A percentile compares a stretch with the other conserved stretches of the same genome.
phyloP scores from a whole-genome alignment of 192 early-diverging fungal genomes.

The Mortierella claussenii region DNA sequence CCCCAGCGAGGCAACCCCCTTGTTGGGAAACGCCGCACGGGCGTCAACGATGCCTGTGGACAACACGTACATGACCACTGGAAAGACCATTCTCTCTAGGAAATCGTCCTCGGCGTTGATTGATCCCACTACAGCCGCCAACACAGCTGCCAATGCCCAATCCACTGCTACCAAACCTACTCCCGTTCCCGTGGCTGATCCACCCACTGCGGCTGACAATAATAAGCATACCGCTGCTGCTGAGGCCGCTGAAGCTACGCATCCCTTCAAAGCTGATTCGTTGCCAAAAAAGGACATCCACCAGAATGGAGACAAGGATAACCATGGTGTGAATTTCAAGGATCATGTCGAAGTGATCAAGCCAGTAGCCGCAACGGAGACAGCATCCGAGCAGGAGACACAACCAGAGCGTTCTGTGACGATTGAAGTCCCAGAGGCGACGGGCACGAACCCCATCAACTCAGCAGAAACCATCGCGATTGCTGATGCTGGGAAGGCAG shows the following conservation, averaged over 20 bases:
- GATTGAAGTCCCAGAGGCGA: slow-evolving; percentile 24
- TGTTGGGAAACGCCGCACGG: slow-evolving; percentile 1
- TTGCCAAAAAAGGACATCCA: not conserved
- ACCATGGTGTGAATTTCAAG: slow-evolving; percentile 30
- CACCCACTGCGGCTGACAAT: not conserved
- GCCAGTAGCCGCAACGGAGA: not conserved
- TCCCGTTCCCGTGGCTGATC: too few species aligned
- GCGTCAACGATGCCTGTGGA: slow-evolving; percentile 23
- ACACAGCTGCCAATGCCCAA: slow-evolving; percentile 6
- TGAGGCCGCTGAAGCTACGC: not conserved
- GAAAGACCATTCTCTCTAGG: slow-evolving; percentile 40
- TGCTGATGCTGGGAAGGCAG: not conserved
- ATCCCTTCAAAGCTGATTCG: slow-evolving; percentile 1
- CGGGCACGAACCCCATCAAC: slow-evolving; percentile 8
- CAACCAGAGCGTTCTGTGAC: not conserved
- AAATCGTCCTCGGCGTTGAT: not conserved
- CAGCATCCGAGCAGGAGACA: not conserved
- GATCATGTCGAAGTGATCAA: slow-evolving; percentile 23
- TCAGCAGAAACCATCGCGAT: not conserved
- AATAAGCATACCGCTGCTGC: not conserved
- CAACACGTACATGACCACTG: slow-evolving; percentile 33
- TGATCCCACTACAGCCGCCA: slow-evolving; percentile 4
- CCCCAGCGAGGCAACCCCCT: slow-evolving; percentile 16
- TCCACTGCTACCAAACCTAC: not conserved
- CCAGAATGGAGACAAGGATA: slow-evolving; percentile 7